A percentile compares a stretch with the other conserved stretches of the same genome.
These are phyloP conservation scores for Urostyla sp. DNA, from an alignment of 73 alveolate genomes.

Conservation along the genomic window DNA sequence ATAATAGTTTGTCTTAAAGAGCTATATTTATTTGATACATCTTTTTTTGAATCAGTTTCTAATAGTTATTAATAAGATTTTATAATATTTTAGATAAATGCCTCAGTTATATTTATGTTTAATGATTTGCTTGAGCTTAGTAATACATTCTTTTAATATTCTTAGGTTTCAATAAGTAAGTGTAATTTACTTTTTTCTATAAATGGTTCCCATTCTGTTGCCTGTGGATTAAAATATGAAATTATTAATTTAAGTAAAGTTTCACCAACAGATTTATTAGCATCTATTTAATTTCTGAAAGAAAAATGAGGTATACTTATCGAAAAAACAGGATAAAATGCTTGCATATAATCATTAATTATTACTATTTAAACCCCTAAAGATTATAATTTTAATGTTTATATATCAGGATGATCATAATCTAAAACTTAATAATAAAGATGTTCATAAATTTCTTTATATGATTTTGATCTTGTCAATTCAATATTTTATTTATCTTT, in stretches of 20 bases:
- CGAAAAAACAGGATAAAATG: slow-evolving; percentile 59
- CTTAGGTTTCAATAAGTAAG: neutral
- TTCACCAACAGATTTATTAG: slow-evolving; percentile 32
- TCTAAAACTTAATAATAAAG: neutral
- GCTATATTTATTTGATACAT: neutral
- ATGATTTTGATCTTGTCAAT: neutral
- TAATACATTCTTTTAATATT: neutral
- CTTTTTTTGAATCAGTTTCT: slow-evolving; percentile 6
- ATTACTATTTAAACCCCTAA: slow-evolving; percentile 45
- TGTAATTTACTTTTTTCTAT: slow-evolving; percentile 27
- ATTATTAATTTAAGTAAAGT: slow-evolving; percentile 29
- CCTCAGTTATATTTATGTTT: slow-evolving; percentile 3
- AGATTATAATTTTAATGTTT: neutral
- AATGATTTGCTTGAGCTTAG: slow-evolving; percentile 14
- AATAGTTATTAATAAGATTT: neutral
- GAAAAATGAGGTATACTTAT: slow-evolving; percentile 43
- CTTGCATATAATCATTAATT: slow-evolving; percentile 48
- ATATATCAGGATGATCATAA: slow-evolving; percentile 10
- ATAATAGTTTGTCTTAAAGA: neutral
- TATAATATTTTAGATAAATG: slow-evolving; percentile 8
- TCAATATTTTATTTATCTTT: neutral
- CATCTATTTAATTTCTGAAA: slow-evolving; percentile 20
- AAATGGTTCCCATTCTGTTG: slow-evolving; percentile 72
- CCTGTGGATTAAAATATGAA: slow-evolving; percentile 44
- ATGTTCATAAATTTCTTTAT: neutral